Evolutionary conservation across 2,329 filamentous ascomycete genomes (phyloP), one percentile per base, ranked within the genome.

Genomic region (Trichoderma simmonsii): DNA sequence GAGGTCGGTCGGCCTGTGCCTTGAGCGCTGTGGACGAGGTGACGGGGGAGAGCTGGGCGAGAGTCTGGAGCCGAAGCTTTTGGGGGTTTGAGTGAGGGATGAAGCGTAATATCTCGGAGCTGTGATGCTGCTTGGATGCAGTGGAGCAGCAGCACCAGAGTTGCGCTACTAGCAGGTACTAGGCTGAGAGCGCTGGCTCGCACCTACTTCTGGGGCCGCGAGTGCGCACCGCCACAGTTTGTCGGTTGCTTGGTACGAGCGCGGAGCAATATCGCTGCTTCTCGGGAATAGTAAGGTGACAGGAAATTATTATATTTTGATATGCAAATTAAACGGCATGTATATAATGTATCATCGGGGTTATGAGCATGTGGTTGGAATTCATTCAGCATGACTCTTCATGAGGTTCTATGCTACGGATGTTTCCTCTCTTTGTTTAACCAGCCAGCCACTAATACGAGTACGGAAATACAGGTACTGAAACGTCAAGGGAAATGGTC

Each of bases 61-160:
- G 28, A 62, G 67, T 62, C 64, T 39, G 51, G 8, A 30, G 57
- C 18, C 24, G 60, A 51, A 54, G 67, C 67, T 70, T 32, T 30
- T 1, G 34, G 28, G 7, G 1, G 26, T 69, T 57, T 43, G 36
- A 8, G 56, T 69, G 67, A 62, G 57, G 57, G 67, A 70, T 61
- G 66, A 70, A 61, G 36, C 57, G 67, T 62, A 70, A 62, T 70
- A 70, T 61, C 67, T 54, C 67, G 67, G 67, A 70, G 67, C 67
- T 62, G 67, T 70, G 57, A 70, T 61, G 67, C 57, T 70, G 56
- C 48, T 67, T 67, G 63, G 48, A 66, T 34, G 51, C 51, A 59
- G 34, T 34, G 32, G 62, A 36, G 64, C 36, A 70, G 57, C 66
- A 62, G 66, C 57, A 15, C 57, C 39, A 24, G 67, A 62, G 67